Percentiles rank a stretch among this genome's conserved stretches.
These are phyloP conservation scores for Ceratocystis harringtonii DNA, from an alignment of 2,329 filamentous ascomycete genomes.

Conservation along the genomic window DNA sequence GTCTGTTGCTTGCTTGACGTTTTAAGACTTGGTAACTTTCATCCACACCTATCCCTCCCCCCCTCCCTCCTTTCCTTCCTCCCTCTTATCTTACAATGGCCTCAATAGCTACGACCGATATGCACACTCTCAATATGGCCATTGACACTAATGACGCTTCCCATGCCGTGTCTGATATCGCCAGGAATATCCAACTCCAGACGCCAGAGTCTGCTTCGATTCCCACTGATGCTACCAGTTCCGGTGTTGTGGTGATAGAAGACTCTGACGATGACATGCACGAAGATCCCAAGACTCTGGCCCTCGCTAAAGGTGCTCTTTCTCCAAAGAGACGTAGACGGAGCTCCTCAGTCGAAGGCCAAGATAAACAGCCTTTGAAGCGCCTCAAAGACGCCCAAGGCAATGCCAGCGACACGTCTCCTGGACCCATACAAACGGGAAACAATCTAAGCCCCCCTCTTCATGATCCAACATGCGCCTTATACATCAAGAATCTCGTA, in stretches of 20 bases:
- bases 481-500: slow-evolving; percentile 87
- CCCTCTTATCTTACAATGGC: background rate
- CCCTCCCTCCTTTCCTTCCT: background rate
- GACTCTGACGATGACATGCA: background rate
- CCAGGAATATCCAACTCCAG: background rate
- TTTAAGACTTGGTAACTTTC: background rate
- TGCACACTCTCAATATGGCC: background rate
- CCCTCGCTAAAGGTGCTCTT: background rate
- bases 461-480: slow-evolving; percentile 56
- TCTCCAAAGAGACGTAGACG: slow-evolving; percentile 13
- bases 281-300: background rate
- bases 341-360: background rate
- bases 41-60: background rate
- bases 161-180: background rate
- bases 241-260: background rate
- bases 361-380: background rate
- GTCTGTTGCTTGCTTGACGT: background rate
- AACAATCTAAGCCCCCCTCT: slow-evolving; percentile 28
- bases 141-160: background rate
- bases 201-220: background rate
- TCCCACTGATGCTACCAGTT: background rate
- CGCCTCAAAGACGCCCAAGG: slow-evolving; percentile 23
- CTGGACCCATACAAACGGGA: background rate
- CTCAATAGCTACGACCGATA: background rate
- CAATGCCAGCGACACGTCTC: slow-evolving; percentile 31